These are phyloP conservation scores for Hypomontagnella monticulosa DNA, from an alignment of 495 filamentous ascomycete genomes.

Conservation along the genomic window DNA sequence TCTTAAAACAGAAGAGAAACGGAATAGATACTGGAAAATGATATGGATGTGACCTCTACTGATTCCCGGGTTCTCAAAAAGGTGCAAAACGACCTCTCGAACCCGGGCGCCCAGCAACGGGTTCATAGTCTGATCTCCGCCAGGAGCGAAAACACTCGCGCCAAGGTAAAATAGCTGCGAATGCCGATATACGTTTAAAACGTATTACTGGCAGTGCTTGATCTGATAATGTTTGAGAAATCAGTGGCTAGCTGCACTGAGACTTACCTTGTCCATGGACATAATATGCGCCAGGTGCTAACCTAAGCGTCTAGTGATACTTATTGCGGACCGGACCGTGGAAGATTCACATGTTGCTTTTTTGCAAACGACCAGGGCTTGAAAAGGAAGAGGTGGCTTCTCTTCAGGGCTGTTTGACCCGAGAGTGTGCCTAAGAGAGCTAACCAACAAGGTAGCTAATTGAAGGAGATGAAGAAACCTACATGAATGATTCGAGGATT, in stretches of 20 bases:
- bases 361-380: not conserved
- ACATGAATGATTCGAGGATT: slow-evolving; percentile 23
- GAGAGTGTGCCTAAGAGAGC: slow-evolving; percentile 5
- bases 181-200: slow-evolving; percentile 52
- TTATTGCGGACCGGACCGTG: not conserved
- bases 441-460: slow-evolving; percentile 23
- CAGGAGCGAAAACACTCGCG: slow-evolving; percentile 55
- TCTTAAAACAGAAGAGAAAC: slow-evolving; percentile 24
- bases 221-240: not conserved
- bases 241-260: slow-evolving; percentile 1
- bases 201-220: slow-evolving; percentile 44
- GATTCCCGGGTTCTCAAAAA: slow-evolving; percentile 59
- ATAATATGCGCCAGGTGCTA: not conserved
- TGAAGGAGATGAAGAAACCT: slow-evolving; percentile 23
- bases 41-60: slow-evolving; percentile 62
- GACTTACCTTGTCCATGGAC: slow-evolving; percentile 5
- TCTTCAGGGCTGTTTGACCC: slow-evolving; percentile 13
- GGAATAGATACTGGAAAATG: slow-evolving; percentile 32
- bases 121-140: slow-evolving; percentile 52
- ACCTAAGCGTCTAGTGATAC: not conserved
- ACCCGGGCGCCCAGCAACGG: slow-evolving; percentile 61
- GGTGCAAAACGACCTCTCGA: slow-evolving; percentile 58
- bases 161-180: slow-evolving; percentile 44
- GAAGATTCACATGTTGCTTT: not conserved
- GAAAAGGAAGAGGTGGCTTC: slow-evolving; percentile 1